Evolutionary conservation across 352 stramenopile species (phyloP), one percentile per base, ranked within the genome.

Genomic region (Phytophthora idaei): DNA sequence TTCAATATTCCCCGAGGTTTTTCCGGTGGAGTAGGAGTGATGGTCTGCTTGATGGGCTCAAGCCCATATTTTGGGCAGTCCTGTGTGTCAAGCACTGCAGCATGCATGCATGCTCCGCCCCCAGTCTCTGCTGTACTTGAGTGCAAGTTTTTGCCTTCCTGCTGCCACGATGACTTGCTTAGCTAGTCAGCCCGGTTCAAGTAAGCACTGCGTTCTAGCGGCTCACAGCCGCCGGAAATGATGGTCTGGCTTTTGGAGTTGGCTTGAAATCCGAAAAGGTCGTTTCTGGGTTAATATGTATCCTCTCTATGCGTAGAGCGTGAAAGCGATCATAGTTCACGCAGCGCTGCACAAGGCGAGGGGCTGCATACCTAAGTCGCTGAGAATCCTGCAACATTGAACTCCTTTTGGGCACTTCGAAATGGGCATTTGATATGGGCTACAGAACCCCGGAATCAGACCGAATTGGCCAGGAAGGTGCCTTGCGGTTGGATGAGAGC

Each of bases 1-100:
- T 81, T 65, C 64, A 81, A 74, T 45, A 10, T 50, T 0, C 1
- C 15, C 29, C 56, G 42, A 84, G 74, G 74, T 81, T 85, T 85
- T 81, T 57, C n/a, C 39, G 36, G 17, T 27, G 28, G 10, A 52
- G 7, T 6, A 46, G 6, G 36, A 41, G 45, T 49, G 63, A 61
- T 44, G 37, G 42, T 67, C 41, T 21, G n/a, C 5, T 54, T 61
- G 39, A 50, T 57, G 36, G n/a, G 25, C 25, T 25, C 17, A 5
- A 10, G 41, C 42, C 42, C 50, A 61, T 49, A 46, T 57, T 45
- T 60, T 60, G 50, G 34, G 49, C n/a, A 42, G 36, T 5, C 5
- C 36, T 6, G 36, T 5, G 12, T n/a, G 36, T 21, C 21, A 21
- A 21, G 21, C 0, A 21, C 21, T 21, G 21, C 1, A 21, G 21